Evolutionary conservation across 441 rosid genomes (phyloP).

Genomic region (Omphalea diandra): DNA sequence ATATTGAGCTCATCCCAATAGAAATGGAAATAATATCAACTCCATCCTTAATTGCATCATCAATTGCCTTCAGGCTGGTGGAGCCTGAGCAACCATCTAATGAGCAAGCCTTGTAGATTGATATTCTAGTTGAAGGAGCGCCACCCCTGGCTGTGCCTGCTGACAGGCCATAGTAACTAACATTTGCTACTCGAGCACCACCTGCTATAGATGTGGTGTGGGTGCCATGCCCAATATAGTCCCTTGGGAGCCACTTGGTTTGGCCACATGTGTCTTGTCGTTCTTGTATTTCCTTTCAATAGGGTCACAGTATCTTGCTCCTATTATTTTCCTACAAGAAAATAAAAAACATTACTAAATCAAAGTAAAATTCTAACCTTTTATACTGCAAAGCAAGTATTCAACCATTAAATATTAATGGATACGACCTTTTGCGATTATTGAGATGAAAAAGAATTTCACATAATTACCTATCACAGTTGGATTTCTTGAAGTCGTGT

Average conservation of each 20-base stretch:
- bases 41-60: conserved; percentile 75
- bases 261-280: conserved; percentile 13
- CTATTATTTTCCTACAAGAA: conserved; percentile 62
- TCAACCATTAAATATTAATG: too few species aligned
- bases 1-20: conserved; percentile 49
- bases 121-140: conserved; percentile 56
- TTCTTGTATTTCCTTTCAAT: conserved; percentile 12
- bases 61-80: conserved; percentile 59
- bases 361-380: too few species aligned
- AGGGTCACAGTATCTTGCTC: conserved; percentile 61
- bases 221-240: conserved; percentile 67
- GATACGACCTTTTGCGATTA: background rate
- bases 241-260: conserved; percentile 59
- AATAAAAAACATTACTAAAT: too few species aligned
- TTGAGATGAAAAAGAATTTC: background rate
- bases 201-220: conserved; percentile 77
- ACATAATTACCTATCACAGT: conserved; percentile 57
- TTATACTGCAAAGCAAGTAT: too few species aligned
- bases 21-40: conserved; percentile 78
- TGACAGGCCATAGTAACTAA: conserved; percentile 58
- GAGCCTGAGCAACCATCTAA: conserved; percentile 65
- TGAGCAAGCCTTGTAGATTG: conserved; percentile 67
- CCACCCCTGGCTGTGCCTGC: conserved; percentile 76
- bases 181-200: conserved; percentile 49
- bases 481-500: conserved; percentile 51